Evolutionary conservation across 2,329 filamentous ascomycete species (phyloP).

Genomic region (Ascosphaera pollenicola): DNA sequence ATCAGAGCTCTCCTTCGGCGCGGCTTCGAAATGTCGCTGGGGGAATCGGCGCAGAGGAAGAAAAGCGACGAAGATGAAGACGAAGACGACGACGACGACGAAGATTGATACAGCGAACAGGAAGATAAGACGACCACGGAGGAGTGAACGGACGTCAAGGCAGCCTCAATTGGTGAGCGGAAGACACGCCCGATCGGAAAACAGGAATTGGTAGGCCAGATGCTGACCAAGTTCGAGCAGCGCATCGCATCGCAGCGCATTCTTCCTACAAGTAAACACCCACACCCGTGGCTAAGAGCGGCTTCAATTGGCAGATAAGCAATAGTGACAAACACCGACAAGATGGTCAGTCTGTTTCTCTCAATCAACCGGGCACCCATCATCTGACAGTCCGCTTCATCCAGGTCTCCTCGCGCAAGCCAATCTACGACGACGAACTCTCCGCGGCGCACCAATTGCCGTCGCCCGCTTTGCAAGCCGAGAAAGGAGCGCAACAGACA

Average conservation of each 20-base stretch:
- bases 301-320: too few relatives aligned
- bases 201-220: too few relatives aligned
- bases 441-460: not conserved
- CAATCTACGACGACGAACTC: conserved; percentile 7
- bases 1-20: not conserved
- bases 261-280: too few relatives aligned
- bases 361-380: not conserved
- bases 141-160: too few relatives aligned
- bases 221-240: too few relatives aligned
- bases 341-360: not conserved
- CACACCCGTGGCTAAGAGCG: too few relatives aligned
- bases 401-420: conserved; percentile 5
- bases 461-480: not conserved
- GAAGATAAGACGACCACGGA: too few relatives aligned
- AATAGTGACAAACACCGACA: too few relatives aligned
- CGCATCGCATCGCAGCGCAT: too few relatives aligned
- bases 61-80: not conserved
- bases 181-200: too few relatives aligned
- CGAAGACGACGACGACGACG: not conserved
- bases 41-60: not conserved
- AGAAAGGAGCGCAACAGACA: not conserved
- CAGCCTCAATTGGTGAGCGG: too few relatives aligned
- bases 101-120: too few relatives aligned
- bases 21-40: not conserved
- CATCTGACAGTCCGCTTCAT: not conserved